A percentile compares a stretch with the other conserved stretches of the same genome.
Evolutionary conservation across 768 basidiomycete genomes (phyloP).

Genomic region (Lactarius psammicola): DNA sequence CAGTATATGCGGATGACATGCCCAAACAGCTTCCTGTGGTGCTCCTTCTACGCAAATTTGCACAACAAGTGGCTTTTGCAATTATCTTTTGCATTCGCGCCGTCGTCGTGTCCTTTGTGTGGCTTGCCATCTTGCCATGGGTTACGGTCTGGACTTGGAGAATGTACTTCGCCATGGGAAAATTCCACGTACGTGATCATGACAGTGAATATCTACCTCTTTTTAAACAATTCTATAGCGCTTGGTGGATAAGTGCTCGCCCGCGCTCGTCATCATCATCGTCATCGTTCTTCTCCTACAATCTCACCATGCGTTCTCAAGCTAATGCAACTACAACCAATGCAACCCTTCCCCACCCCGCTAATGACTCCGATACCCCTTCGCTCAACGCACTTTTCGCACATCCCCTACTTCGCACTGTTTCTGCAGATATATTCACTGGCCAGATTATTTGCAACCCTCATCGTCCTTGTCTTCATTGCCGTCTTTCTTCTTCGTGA

Average conservation of each 20-base stretch:
- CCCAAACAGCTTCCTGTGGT: slow-evolving; percentile 68
- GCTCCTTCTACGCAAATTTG: slow-evolving; percentile 64
- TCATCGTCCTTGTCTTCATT: slow-evolving; percentile 85
- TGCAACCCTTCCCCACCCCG: slow-evolving; percentile 7
- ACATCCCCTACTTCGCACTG: slow-evolving; percentile 51
- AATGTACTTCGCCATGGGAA: slow-evolving; percentile 81
- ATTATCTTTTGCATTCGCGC: slow-evolving; percentile 65
- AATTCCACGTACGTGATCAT: slow-evolving; percentile 63
- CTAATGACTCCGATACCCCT: slow-evolving; percentile 19
- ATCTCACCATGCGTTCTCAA: slow-evolving; percentile 25
- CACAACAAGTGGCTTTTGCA: slow-evolving; percentile 60
- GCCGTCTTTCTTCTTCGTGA: slow-evolving; percentile 89
- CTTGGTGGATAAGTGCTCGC: slow-evolving; percentile 81
- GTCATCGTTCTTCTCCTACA: slow-evolving; percentile 27
- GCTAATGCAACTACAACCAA: slow-evolving; percentile 24
- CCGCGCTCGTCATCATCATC: slow-evolving; percentile 38
- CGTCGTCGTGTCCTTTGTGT: slow-evolving; percentile 70
- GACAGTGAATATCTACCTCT: slow-evolving; percentile 15
- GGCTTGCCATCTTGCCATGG: slow-evolving; percentile 88
- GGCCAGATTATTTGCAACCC: slow-evolving; percentile 92
- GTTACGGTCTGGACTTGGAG: slow-evolving; percentile 90
- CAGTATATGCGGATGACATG: slow-evolving; percentile 87
- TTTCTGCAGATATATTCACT: slow-evolving; percentile 84
- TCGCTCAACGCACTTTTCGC: slow-evolving; percentile 24
- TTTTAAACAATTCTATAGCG: slow-evolving; percentile 43